Conservation (phyloP, 306 rosid species). For the Spatholobus suberectus region DNA sequence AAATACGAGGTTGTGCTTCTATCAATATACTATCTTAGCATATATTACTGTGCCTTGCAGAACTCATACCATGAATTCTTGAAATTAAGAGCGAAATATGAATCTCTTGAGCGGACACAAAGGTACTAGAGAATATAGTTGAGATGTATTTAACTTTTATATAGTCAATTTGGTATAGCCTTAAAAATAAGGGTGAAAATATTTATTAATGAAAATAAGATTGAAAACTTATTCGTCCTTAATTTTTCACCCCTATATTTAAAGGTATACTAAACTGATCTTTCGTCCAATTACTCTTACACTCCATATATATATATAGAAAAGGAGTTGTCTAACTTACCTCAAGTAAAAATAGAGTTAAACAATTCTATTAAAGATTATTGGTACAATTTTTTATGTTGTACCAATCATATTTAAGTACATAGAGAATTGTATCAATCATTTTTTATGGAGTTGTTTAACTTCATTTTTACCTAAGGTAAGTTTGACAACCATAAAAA, state of each 20-base stretch:
- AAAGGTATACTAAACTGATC: background rate
- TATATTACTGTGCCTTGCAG: conserved; percentile 47
- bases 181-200: background rate
- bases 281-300: background rate
- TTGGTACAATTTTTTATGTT: too few species aligned
- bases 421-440: too few species aligned
- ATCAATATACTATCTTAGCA: background rate
- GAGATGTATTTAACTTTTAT: background rate
- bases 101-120: conserved; percentile 71
- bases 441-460: too few species aligned
- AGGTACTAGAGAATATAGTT: conserved; percentile 50
- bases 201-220: background rate
- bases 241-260: background rate
- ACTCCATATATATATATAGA: too few species aligned
- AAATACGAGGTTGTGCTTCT: background rate
- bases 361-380: too few species aligned
- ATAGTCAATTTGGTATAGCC: background rate
- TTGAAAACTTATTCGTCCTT: background rate
- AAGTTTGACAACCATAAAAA: too few species aligned
- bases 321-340: too few species aligned
- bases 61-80: conserved; percentile 56
- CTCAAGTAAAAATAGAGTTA: too few species aligned
- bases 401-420: too few species aligned
- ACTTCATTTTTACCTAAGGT: too few species aligned
- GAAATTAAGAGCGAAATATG: conserved; percentile 57